Evolutionary conservation across 345 rosid species (phyloP).

Genomic region (Alliaria petiolata): DNA sequence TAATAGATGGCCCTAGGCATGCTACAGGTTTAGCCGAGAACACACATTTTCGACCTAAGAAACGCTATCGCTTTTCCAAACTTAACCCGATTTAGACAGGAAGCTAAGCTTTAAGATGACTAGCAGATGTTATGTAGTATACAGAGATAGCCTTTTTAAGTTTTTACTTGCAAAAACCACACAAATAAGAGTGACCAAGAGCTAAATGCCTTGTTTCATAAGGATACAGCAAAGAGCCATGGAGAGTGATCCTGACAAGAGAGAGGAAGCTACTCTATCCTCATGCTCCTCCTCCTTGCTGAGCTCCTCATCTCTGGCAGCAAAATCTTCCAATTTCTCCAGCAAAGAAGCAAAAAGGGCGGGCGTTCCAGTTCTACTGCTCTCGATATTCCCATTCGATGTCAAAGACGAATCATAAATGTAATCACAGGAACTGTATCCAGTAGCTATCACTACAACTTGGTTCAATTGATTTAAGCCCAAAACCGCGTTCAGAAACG

Average conservation of each 20-base stretch:
- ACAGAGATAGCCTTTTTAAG: too few relatives aligned
- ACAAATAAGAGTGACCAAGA: too few relatives aligned
- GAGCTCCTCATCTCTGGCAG: constrained; percentile 59
- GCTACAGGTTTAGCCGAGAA: neutral
- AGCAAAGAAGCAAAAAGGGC: constrained; percentile 47
- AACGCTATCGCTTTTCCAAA: neutral
- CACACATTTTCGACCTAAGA: neutral
- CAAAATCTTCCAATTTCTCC: constrained; percentile 65
- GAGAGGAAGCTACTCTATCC: constrained; percentile 51
- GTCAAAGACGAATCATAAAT: constrained; percentile 65
- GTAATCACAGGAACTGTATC: constrained; percentile 70
- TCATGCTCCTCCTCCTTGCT: constrained; percentile 34
- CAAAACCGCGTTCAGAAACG: constrained; percentile 68
- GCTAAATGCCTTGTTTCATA: too few relatives aligned
- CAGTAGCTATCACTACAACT: constrained; percentile 84
- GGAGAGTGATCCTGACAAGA: constrained; percentile 86
- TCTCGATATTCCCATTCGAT: constrained; percentile 33
- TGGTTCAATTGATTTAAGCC: constrained; percentile 79
- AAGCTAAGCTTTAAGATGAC: neutral
- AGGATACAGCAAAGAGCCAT: constrained; percentile 99
- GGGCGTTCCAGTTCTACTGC: constrained; percentile 51
- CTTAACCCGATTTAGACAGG: neutral
- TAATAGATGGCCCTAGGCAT: too few relatives aligned
- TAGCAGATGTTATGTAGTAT: neutral
- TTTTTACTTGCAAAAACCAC: too few relatives aligned